phyloP scores from a whole-genome alignment of 208 protist genomes.

The Trypanosoma brucei region DNA sequence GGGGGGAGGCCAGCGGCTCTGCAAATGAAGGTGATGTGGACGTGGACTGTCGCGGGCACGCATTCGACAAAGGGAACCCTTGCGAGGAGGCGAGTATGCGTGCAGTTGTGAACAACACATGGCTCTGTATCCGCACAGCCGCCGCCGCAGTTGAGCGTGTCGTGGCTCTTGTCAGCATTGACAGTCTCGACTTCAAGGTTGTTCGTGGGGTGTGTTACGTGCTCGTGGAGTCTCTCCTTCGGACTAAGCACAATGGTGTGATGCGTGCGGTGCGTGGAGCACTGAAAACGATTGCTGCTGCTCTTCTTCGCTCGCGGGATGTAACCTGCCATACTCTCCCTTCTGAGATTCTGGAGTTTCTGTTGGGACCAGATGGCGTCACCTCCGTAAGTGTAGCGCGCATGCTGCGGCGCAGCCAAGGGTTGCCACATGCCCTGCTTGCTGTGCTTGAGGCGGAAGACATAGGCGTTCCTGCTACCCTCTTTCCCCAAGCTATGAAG shows the following conservation, averaged over 20 bases:
- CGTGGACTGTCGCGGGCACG: slow-evolving; percentile 87
- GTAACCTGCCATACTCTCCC: slow-evolving; percentile 51
- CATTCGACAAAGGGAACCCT: slow-evolving; percentile 51
- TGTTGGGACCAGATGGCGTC: slow-evolving; percentile 76
- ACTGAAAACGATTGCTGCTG: slow-evolving; percentile 42
- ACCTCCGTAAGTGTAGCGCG: slow-evolving; percentile 59
- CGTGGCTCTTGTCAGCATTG: slow-evolving; percentile 29
- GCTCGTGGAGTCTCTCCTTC: slow-evolving; percentile 67
- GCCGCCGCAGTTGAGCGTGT: slow-evolving; percentile 41
- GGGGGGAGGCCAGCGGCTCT: slow-evolving; percentile 3
- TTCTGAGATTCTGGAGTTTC: slow-evolving; percentile 50
- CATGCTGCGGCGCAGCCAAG: slow-evolving; percentile 88
- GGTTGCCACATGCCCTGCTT: slow-evolving; percentile 78
- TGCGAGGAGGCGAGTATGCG: slow-evolving; percentile 57
- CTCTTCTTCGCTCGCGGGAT: slow-evolving; percentile 61
- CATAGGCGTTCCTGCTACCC: slow-evolving; percentile 42
- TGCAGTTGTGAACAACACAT: slow-evolving; percentile 87
- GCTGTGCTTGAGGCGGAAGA: slow-evolving; percentile 84
- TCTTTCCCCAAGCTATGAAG: slow-evolving; percentile 73
- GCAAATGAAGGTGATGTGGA: slow-evolving; percentile 24
- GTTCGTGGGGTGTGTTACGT: slow-evolving; percentile 46
- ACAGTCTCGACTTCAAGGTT: slow-evolving; percentile 31
- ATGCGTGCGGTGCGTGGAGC: slow-evolving; percentile 75
- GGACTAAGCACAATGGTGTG: slow-evolving; percentile 90
- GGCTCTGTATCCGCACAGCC: slow-evolving; percentile 74